Conservation (phyloP, 345 rosid species). For the Citrus hindsii region DNA sequence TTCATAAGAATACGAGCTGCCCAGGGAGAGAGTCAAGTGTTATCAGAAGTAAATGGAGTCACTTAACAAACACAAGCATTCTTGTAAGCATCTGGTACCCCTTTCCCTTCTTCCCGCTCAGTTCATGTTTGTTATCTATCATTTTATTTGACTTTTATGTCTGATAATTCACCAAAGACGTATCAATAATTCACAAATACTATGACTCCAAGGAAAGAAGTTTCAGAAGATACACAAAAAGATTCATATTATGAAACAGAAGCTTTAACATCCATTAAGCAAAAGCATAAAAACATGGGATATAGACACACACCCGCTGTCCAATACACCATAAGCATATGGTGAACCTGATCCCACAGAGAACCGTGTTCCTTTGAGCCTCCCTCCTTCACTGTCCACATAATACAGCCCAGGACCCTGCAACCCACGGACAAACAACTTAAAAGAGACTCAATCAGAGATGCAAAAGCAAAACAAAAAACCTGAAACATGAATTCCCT, state of each 20-base stretch:
- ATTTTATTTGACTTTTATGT: not conserved
- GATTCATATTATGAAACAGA: not conserved
- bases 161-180: not conserved
- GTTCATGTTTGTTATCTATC: not conserved
- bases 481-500: constrained; percentile 5
- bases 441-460: not conserved
- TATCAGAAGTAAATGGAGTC: not conserved
- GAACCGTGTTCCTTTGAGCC: constrained; percentile 89
- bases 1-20: not conserved
- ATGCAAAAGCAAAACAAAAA: not conserved
- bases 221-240: not conserved
- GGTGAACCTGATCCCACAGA: constrained; percentile 99
- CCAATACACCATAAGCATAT: constrained; percentile 95
- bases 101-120: not conserved
- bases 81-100: not conserved
- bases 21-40: not conserved
- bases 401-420: constrained; percentile 98
- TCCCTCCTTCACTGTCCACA: constrained; percentile 99
- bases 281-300: not conserved
- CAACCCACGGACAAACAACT: constrained; percentile 8
- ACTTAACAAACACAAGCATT: not conserved
- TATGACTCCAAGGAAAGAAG: not conserved
- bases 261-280: not conserved
- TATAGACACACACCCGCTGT: constrained; percentile 63
- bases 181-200: not conserved